Conservation (phyloP, 129 eudicot species). For the Rutidosis leptorrhynchoides region DNA sequence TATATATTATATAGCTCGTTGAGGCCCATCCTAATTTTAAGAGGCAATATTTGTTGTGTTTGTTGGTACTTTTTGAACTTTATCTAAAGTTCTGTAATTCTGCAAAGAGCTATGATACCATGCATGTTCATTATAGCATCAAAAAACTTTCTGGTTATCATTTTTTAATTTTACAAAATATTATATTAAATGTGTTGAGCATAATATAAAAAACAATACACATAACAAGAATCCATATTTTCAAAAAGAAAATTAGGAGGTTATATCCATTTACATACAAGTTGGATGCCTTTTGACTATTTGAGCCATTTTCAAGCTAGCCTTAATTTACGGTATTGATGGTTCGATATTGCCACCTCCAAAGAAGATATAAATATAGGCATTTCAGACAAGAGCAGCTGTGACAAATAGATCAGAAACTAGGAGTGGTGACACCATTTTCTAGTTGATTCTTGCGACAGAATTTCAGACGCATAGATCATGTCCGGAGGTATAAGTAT, state of each 20-base stretch:
- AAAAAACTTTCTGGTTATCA: background rate
- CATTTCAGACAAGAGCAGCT: constrained; percentile 11
- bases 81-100: constrained; percentile 7
- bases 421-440: constrained; percentile 1
- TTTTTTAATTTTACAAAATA: background rate
- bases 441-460: constrained; percentile 13
- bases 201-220: background rate
- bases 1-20: background rate
- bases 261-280: background rate
- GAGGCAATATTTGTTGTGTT: background rate
- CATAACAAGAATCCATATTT: background rate
- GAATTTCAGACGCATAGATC: background rate
- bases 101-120: background rate
- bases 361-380: background rate
- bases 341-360: background rate
- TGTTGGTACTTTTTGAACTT: background rate
- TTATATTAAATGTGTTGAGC: background rate
- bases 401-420: constrained; percentile 8
- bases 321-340: background rate
- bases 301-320: background rate
- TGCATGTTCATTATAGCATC: constrained; percentile 6
- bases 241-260: background rate
- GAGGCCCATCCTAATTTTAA: background rate
- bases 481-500: constrained; percentile 8
- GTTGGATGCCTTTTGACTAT: background rate